phyloP scores from a whole-genome alignment of 1,284 basidiomycete genomes.

The Trichosporon ovoides region DNA sequence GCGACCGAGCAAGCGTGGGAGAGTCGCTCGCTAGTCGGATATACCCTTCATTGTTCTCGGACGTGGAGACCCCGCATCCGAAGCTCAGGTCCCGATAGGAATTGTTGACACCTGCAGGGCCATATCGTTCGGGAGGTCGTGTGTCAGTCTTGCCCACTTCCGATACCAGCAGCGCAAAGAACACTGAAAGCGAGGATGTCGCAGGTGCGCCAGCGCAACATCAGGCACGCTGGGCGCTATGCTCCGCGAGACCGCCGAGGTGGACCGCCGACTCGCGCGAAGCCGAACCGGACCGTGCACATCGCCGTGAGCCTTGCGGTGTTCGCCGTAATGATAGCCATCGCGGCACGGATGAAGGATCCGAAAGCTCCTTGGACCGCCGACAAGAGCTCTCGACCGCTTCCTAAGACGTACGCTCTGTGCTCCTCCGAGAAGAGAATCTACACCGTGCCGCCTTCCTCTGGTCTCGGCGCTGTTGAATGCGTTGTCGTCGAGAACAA shows the following conservation, averaged over 20 bases:
- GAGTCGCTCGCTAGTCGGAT: too few species aligned
- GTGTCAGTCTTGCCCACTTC: too few species aligned
- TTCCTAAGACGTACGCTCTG: slow-evolving; percentile 34
- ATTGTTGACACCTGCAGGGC: neutral
- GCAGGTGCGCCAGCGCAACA: slow-evolving; percentile 13
- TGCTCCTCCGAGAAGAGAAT: slow-evolving; percentile 34
- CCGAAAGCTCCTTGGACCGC: slow-evolving; percentile 3
- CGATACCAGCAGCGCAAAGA: too few species aligned
- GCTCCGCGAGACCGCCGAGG: neutral
- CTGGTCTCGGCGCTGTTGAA: slow-evolving; percentile 50
- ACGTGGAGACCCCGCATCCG: too few species aligned
- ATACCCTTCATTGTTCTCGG: too few species aligned
- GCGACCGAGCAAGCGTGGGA: neutral
- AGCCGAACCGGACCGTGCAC: slow-evolving; percentile 31
- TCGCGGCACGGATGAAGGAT: slow-evolving; percentile 25
- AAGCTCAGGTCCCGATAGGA: too few species aligned
- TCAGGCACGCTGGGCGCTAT: neutral
- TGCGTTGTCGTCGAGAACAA: slow-evolving; percentile 63
- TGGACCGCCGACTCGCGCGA: slow-evolving; percentile 14
- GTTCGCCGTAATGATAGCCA: slow-evolving; percentile 33
- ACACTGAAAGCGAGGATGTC: slow-evolving; percentile 4
- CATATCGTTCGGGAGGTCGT: too few species aligned
- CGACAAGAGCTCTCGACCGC: slow-evolving; percentile 9
- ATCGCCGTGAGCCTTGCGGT: slow-evolving; percentile 38
- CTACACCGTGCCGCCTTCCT: slow-evolving; percentile 28